Evolutionary conservation across 306 rosid genomes (phyloP), one percentile per base, ranked within the genome.

Genomic region (Sophora flavescens): DNA sequence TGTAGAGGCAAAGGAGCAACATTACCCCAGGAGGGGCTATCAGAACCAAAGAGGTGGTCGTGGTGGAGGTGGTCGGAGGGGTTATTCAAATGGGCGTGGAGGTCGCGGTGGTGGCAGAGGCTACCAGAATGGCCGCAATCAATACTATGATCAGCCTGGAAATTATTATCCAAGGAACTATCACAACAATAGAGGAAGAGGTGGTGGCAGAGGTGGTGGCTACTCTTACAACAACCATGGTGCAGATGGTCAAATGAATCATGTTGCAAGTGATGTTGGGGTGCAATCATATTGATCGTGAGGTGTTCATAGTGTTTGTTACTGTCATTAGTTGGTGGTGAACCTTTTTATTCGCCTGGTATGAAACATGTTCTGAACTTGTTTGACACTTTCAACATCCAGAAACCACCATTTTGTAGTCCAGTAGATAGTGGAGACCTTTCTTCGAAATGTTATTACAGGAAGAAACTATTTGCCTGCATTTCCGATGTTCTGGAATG

Each of bases 11-110:
- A 90, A 78, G 30, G 98, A 87, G 35, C 99, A 89, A 47, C 97
- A 89, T 69, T 54, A 54, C 44, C 88, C 82, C 4, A 79, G 98
- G 70, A 87, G 97, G 73, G 78, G 83, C 59, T 89, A 89, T 71
- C 91, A 75, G 80, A 92, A 87, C 86, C 99, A 84, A 78, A 89
- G 96, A 84, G 97, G 97, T n/a, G 93, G 93, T 6, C 93, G 96
- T 8, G 93, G 95, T 2, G 70, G 68, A 38, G 98, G 93, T 64
- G 93, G 92, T 53, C 88, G 97, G 13, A 84, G 98, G 71, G 98
- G 93, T 65, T 89, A 84, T 70, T 56, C 91, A 30, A 95, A 88
- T 60, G 96, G 92, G 0, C 99, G 97, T 57, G 97, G 97, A 52
- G 88, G 95, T 33, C 89, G 98, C 4, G 86, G 91, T 42, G 87